Evolutionary conservation across 2,329 filamentous ascomycete genomes (phyloP).

Genomic region (Rugonectria rugulosa): DNA sequence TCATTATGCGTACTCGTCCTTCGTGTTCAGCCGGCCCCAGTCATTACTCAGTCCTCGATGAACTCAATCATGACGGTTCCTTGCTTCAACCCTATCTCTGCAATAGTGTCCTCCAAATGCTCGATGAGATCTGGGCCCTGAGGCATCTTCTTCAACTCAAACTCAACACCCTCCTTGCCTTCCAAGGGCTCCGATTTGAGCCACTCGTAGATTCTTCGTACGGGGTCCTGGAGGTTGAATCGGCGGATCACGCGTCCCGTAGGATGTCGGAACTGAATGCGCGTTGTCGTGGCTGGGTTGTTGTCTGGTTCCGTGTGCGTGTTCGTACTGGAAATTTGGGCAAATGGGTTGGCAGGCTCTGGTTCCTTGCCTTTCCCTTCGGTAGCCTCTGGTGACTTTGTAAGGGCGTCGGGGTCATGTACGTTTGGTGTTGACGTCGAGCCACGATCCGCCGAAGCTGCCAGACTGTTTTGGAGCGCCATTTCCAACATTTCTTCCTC

Average conservation of each 20-base stretch:
- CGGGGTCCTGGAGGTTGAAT: conserved; percentile 79
- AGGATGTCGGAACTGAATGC: conserved; percentile 91
- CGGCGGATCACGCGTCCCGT: conserved; percentile 85
- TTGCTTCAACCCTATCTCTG: conserved; percentile 86
- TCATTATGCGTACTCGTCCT: background rate
- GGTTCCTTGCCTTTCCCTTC: conserved; percentile 66
- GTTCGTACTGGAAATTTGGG: conserved; percentile 72
- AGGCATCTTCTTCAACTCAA: conserved; percentile 86
- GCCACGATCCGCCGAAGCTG: conserved; percentile 51
- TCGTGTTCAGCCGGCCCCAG: background rate
- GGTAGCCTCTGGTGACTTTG: conserved; percentile 63
- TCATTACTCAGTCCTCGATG: conserved; percentile 60
- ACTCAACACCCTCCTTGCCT: conserved; percentile 78
- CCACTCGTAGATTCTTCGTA: conserved; percentile 92
- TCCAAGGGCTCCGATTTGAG: conserved; percentile 88
- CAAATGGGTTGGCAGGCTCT: conserved; percentile 61
- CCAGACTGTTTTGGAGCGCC: conserved; percentile 88
- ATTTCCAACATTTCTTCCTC: conserved; percentile 98
- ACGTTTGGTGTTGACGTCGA: conserved; percentile 59
- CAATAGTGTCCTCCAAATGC: conserved; percentile 75
- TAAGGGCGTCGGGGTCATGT: conserved; percentile 87
- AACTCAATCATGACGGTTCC: conserved; percentile 97
- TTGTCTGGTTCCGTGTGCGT: conserved; percentile 81
- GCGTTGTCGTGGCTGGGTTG: conserved; percentile 75
- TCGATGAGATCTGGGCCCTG: conserved; percentile 83